Percentiles rank a stretch among this genome's conserved stretches.
Evolutionary conservation across 2,329 filamentous ascomycete genomes (phyloP).

Genomic region (Lasiodiplodia sp.): DNA sequence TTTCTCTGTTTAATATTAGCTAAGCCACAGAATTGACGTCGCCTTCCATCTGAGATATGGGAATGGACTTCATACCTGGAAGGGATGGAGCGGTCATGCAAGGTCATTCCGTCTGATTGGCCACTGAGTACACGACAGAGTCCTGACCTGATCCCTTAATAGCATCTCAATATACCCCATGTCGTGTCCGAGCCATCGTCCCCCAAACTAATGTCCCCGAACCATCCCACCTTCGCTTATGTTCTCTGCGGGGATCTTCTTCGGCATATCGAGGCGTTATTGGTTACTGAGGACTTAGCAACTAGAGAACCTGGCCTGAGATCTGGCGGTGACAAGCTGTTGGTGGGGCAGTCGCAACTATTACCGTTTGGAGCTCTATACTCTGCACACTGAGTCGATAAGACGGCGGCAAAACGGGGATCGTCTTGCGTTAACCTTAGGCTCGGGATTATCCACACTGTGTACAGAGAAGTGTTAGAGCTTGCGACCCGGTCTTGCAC

Average conservation of each 20-base stretch:
- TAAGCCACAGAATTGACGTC: neutral
- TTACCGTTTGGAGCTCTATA: neutral
- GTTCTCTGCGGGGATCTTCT: neutral
- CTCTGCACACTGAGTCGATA: neutral
- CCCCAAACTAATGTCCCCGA: neutral
- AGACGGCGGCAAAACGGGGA: neutral
- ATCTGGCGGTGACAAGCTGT: neutral
- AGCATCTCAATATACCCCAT: neutral
- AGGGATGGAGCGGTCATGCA: neutral
- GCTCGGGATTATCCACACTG: neutral
- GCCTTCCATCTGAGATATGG: neutral
- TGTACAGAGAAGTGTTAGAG: neutral
- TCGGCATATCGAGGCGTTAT: neutral
- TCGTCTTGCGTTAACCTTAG: neutral
- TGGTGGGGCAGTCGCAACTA: neutral
- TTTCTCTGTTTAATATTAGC: neutral
- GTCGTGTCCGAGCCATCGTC: neutral
- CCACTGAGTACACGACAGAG: too few relatives aligned
- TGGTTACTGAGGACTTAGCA: neutral
- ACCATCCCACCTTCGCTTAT: neutral
- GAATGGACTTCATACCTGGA: neutral
- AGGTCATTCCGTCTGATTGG: neutral
- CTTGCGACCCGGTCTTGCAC: neutral
- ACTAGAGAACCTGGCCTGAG: neutral
- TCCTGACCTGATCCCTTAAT: neutral